These are phyloP conservation scores for Ascosphaera acerosa DNA, from an alignment of 2,329 filamentous ascomycete genomes.

Conservation along the genomic window DNA sequence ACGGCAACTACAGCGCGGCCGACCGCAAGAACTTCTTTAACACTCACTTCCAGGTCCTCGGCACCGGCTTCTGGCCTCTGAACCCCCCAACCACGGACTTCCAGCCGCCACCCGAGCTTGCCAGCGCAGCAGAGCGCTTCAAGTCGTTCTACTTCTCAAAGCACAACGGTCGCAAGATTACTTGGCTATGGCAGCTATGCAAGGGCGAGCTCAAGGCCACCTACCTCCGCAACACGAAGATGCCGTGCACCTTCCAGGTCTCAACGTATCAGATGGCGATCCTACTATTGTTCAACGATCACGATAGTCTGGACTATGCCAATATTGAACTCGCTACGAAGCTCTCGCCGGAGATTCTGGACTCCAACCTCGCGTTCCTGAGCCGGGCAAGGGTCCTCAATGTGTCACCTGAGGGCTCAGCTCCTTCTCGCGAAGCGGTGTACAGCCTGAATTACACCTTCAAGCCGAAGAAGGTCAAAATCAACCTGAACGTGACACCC, in stretches of 20 bases:
- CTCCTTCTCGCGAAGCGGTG: constrained; percentile 49
- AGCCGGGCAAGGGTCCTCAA: constrained; percentile 79
- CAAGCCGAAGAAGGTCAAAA: constrained; percentile 94
- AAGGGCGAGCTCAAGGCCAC: constrained; percentile 91
- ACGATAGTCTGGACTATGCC: constrained; percentile 60
- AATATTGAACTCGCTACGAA: constrained; percentile 65
- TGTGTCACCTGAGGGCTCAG: constrained; percentile 43
- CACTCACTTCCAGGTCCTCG: constrained; percentile 74
- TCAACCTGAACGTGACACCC: constrained; percentile 86
- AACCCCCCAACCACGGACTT: constrained; percentile 71
- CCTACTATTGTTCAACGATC: constrained; percentile 80
- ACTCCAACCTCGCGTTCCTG: constrained; percentile 64
- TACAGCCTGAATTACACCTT: constrained; percentile 84
- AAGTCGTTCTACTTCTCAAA: constrained; percentile 83
- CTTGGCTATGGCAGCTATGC: constrained; percentile 95
- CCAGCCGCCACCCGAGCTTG: constrained; percentile 60
- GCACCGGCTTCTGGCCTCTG: constrained; percentile 93
- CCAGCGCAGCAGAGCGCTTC: constrained; percentile 73
- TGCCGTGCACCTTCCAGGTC: constrained; percentile 88
- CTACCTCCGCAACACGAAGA: constrained; percentile 72
- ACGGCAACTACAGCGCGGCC: constrained; percentile 35
- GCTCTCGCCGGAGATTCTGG: constrained; percentile 56
- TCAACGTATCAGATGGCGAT: constrained; percentile 98
- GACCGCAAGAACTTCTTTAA: constrained; percentile 48
- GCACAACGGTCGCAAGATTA: constrained; percentile 86